Evolutionary conservation across 441 rosid species (phyloP), one percentile per base, ranked within the genome.

Genomic region (Flueggea neowawraea): DNA sequence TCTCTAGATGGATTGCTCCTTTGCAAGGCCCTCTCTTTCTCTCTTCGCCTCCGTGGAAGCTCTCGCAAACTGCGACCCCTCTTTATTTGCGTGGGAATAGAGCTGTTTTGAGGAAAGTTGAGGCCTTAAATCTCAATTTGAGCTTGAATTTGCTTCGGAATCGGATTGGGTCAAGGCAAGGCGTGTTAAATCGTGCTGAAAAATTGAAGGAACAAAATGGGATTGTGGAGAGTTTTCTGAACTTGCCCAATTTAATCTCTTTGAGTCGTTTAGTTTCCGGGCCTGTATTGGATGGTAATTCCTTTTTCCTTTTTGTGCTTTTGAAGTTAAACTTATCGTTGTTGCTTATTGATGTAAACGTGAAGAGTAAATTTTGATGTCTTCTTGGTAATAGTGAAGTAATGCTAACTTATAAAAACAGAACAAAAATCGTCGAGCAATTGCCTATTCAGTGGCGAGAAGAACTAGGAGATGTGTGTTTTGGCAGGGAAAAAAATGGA

Each of bases 31-130:
- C 97, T 60, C 91, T 87, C 16, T 89, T 87, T 63, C 96, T 91
- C 31, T 82, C 83, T 59, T 74, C 75, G 41, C 90, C 96, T 17
- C 97, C 97, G 6, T 91, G 95, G 96, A 94, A 87, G 74, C 94
- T 94, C 56, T 82, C 73, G 31, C 97, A 87, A 55, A 83, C 94
- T 32, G 80, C 99, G 11, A 83, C 89, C 12, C 99, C 96, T 12
- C 68, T 70, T 31, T 57, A 73, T 52, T 73, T 88, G 68, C 84
- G 82, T 16, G 85, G 86, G 6, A 80, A 80, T 56, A 79, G 71
- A 16, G 65, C 57, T 52, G 85, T 84, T 60, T 69, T 83, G 58
- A 70, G 77, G 68, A 86, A 72, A 31, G 95, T 87, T 50, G 82
- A 82, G 70, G 84, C 79, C 17, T 62, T 87, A 57, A 75, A 72